Percentiles rank a stretch among this genome's conserved stretches.
Evolutionary conservation across 2,329 filamentous ascomycete species (phyloP).

Genomic region (Xylaria sp.): DNA sequence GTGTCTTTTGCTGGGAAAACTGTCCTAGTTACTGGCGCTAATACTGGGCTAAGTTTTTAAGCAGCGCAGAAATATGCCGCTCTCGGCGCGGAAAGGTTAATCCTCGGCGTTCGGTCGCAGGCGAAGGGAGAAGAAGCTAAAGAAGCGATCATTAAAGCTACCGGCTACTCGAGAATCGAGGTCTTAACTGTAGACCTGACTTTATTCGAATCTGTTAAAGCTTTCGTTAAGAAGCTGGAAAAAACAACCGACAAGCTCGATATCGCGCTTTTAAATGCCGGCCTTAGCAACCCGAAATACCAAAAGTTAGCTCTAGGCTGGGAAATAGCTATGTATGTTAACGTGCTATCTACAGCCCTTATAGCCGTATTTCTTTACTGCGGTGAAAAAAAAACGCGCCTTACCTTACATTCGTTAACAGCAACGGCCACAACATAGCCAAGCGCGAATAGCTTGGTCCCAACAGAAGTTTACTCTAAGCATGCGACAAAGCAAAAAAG

Average conservation of each 20-base stretch:
- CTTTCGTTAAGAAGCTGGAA: conserved; percentile 11
- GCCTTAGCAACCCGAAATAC: conserved; percentile 1
- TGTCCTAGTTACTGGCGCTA: conserved; percentile 30
- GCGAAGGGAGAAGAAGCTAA: conserved; percentile 26
- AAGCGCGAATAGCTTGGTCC: conserved; percentile 10
- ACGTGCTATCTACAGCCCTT: conserved; percentile 24
- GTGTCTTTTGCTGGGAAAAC: conserved; percentile 19
- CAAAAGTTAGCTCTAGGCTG: neutral
- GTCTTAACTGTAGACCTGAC: conserved; percentile 21
- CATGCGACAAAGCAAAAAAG: neutral
- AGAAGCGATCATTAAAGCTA: conserved; percentile 10
- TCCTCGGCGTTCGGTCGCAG: conserved; percentile 24
- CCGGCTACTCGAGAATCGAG: conserved; percentile 8
- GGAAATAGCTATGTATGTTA: conserved; percentile 21
- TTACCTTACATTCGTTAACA: conserved; percentile 26
- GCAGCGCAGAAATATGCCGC: conserved; percentile 29
- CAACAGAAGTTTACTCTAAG: neutral
- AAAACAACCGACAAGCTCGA: conserved; percentile 8
- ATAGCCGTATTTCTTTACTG: conserved; percentile 27
- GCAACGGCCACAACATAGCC: conserved; percentile 10
- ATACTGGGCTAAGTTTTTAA: conserved; percentile 22
- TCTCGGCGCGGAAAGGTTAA: conserved; percentile 16
- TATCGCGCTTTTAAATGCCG: conserved; percentile 15
- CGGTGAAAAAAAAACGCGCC: neutral
- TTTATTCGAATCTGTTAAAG: conserved; percentile 33